These are phyloP conservation scores for Fagus crenata DNA, from an alignment of 306 rosid species.

Conservation along the genomic window DNA sequence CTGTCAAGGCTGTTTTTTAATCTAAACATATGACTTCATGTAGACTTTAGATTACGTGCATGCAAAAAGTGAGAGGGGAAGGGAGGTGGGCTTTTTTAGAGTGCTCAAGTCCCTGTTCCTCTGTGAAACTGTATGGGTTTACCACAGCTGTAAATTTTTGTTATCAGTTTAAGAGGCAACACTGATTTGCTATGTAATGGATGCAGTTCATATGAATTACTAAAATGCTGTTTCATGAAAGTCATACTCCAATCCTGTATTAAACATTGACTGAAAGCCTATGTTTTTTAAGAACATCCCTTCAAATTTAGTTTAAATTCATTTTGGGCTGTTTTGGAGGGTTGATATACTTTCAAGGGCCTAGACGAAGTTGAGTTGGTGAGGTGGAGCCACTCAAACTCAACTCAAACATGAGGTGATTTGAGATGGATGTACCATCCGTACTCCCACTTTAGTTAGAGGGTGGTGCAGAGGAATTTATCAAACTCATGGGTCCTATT, in stretches of 20 bases:
- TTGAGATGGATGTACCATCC: neutral
- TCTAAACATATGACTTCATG: neutral
- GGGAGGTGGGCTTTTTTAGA: neutral
- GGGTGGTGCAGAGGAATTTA: neutral
- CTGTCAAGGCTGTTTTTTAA: neutral
- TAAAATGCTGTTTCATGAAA: neutral
- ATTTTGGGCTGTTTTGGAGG: neutral
- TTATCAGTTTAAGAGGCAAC: neutral
- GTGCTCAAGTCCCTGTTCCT: neutral
- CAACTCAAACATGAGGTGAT: neutral
- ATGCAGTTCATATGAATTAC: neutral
- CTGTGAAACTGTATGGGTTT: neutral
- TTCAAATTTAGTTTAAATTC: neutral
- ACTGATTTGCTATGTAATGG: neutral
- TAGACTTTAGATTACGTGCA: neutral
- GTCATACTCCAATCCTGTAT: neutral
- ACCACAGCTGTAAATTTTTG: neutral
- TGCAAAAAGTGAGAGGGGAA: neutral
- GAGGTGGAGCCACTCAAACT: no score
- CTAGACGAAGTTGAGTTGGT: no score
- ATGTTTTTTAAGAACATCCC: neutral
- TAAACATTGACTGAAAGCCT: neutral
- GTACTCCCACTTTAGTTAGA: neutral
- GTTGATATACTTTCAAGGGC: neutral
- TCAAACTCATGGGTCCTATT: neutral